Evolutionary conservation across 2,329 filamentous ascomycete genomes (phyloP), one percentile per base, ranked within the genome.

Genomic region (Microcyclospora pomicola): DNA sequence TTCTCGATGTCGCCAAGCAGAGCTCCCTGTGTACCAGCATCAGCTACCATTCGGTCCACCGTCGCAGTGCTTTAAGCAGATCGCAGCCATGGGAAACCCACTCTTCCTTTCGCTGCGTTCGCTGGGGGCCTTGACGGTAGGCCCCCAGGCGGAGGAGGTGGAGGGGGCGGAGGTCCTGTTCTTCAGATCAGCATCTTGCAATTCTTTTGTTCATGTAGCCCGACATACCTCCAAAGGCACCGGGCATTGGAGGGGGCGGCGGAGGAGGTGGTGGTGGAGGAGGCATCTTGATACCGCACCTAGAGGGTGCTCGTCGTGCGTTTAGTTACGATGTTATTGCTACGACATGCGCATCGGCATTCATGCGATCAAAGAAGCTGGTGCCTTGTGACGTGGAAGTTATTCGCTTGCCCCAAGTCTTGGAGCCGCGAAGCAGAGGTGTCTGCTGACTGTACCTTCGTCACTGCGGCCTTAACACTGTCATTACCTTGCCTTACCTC

Each of bases 1-100:
- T 92, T 93, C 48, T 69, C 67, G 50, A 98, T 98, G 60, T 96
- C 88, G 54, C 76, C 72, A 33, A 96, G 73, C 28, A 98, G 71
- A 38, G 88, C 87, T 51, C 80, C 80, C 88, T 96, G 51, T 33
- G 30, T 31, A 15, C 12, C 9, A 24, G 19, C 19, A 10, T 27
- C 12, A 15, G n/a, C 30, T 31, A 15, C 30, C 30, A 15, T 31
- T 13, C n/a, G 9, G 30, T 31, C 30, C 4, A 3, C 27, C 19
- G 11, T 27, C 19, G 36, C 31, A 7, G 14, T n/a, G 13, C 9
- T 27, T 13, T 19, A 24, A 24, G 19, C 16, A 19, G 33, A 2
- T 19, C 33, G 30, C 19, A 7, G 19, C 19, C 7, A 7, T 24
- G 30, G 30, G 12, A 29, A 9, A 66, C 76, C 53, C 71, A 86